Conservation (phyloP, 1,139 yeast genomes). For the Kodamaea sp. region DNA sequence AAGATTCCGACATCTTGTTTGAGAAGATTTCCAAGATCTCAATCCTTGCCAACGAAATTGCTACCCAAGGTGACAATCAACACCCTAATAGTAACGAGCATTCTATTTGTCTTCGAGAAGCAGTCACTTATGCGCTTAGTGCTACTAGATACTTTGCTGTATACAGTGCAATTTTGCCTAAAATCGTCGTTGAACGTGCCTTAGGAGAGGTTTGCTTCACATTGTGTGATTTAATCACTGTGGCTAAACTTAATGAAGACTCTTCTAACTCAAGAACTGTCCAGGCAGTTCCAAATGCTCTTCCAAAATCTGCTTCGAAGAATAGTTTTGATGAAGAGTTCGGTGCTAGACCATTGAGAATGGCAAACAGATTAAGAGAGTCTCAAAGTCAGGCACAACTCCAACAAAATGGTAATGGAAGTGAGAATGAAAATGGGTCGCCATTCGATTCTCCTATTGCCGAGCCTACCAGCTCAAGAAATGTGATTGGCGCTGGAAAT, state of each 20-base stretch:
- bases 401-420: background rate
- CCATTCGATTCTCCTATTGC: conserved; percentile 3
- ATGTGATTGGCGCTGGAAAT: conserved; percentile 4
- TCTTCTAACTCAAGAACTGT: conserved; percentile 17
- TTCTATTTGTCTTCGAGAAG: conserved; percentile 55
- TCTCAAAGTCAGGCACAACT: conserved; percentile 8
- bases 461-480: conserved; percentile 2
- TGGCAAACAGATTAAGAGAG: conserved; percentile 48
- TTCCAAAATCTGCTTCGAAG: conserved; percentile 3
- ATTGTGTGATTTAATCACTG: conserved; percentile 66
- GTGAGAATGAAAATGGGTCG: conserved; percentile 3
- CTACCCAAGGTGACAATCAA: conserved; percentile 41
- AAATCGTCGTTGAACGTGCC: conserved; percentile 73
- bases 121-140: conserved; percentile 76
- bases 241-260: conserved; percentile 48
- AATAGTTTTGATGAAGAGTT: conserved; percentile 23
- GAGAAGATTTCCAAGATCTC: conserved; percentile 57
- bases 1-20: conserved; percentile 48
- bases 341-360: conserved; percentile 59
- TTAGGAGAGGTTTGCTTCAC: conserved; percentile 74
- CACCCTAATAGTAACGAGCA: conserved; percentile 38
- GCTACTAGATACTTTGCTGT: conserved; percentile 76
- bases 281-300: conserved; percentile 4
- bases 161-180: conserved; percentile 66
- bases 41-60: conserved; percentile 49